Conservation (phyloP, 2,329 filamentous ascomycete species). For the Arthrobotrys sinensis region DNA sequence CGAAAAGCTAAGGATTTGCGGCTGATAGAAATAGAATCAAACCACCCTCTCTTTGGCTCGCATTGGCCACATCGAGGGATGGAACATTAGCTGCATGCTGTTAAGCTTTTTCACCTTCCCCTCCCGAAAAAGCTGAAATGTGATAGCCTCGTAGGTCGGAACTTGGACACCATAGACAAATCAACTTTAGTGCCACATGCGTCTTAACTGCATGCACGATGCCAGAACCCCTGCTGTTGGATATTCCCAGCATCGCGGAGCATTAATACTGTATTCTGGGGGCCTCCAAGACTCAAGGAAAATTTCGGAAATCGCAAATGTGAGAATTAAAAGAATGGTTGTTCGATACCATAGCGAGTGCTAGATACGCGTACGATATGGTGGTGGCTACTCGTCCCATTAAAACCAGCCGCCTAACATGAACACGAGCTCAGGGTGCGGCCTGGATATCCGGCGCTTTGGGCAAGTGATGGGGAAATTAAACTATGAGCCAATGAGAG, state of each 20-base stretch:
- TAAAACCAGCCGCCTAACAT: too few species aligned
- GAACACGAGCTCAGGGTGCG: too few species aligned
- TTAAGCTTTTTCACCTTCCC: constrained; percentile 4
- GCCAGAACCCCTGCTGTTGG: neutral
- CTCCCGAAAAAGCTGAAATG: constrained; percentile 30
- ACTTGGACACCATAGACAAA: constrained; percentile 45
- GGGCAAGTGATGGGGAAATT: constrained; percentile 15
- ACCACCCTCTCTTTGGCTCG: neutral
- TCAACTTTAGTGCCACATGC: constrained; percentile 33
- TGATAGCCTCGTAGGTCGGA: constrained; percentile 52
- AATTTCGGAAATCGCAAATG: too few species aligned
- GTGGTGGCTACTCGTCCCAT: too few species aligned
- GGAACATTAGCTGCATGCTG: constrained; percentile 7
- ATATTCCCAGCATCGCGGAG: too few species aligned
- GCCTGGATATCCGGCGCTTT: constrained; percentile 1
- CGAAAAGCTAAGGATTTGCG: constrained; percentile 54
- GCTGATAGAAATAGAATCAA: constrained; percentile 50
- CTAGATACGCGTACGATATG: too few species aligned
- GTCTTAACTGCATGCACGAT: constrained; percentile 30
- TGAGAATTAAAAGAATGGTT: too few species aligned
- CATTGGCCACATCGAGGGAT: constrained; percentile 27
- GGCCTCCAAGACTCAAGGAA: too few species aligned
- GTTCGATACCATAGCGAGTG: too few species aligned
- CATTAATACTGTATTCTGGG: too few species aligned
- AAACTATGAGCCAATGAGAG: constrained; percentile 11